Evolutionary conservation across 2,329 filamentous ascomycete species (phyloP), one percentile per base, ranked within the genome.

Genomic region (Venturiaceae sp.): DNA sequence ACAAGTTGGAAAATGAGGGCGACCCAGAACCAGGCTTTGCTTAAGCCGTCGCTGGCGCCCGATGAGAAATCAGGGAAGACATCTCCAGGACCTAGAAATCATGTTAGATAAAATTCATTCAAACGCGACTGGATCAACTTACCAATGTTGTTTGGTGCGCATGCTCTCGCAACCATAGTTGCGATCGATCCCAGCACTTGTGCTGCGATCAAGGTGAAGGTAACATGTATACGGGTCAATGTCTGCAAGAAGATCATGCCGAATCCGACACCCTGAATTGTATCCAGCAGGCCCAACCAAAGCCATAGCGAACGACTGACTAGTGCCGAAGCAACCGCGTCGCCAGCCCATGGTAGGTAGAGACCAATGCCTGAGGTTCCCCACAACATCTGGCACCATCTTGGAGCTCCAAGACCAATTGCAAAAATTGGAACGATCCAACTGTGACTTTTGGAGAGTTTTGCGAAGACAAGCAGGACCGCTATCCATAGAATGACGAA

Each of bases 381-480:
- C 84, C 84, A 87, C 66, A 84, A 81, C 67, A 86, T 85, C 67
- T 87, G 84, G 8, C 79, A 80, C 83, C 84, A 87, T 60, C 84
- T 76, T 1, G 84, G 84, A 3, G 83, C 83, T 46, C 80, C 82
- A 13, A 87, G 78, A 14, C 83, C 84, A 60, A 86, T 82, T 50
- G 84, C 83, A 62, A 87, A 85, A 58, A 87, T 80, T 13, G 84
- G 84, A 4, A 87, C 71, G 63, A 86, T 80, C 84, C 84, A 87
- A 55, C 78, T 81, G 67, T 87, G 84, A 16, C 77, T 77, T 62
- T 79, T 80, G 16, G 80, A 81, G n/a, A 85, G 74, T 55, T 73
- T 69, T 9, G 75, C 77, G 63, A 86, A 80, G 56, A 75, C 65
- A 62, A 69, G 76, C 36, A 84, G 75, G 26, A 83, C 65, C 30